Base-by-base conservation (phyloP, 176 grass and related monocot species). In the Alloteropsis semialata region DNA sequence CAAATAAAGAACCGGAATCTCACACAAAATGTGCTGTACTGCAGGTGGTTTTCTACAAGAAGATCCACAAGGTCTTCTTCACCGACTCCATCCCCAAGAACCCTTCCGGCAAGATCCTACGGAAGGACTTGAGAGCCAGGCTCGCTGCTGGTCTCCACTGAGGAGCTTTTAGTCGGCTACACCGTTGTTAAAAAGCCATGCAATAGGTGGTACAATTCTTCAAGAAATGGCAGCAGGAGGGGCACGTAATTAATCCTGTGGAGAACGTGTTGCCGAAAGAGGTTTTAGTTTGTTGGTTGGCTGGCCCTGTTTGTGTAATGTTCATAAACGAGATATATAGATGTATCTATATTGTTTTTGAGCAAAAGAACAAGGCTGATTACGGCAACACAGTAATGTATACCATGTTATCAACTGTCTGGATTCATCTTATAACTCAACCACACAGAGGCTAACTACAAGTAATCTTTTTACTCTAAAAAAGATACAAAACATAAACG, bases 31-130 rank as follows among this genome's bases (percentile, higher is more conserved):
- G n/a, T 82, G 28, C 21, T 32, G 62, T 87, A 90, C 30, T 32
- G 68, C 92, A 98, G 96, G 96, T 98, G 55, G 87, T 98, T 61
- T 98, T 93, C 86, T 95, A 95, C 84, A 98, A 98, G 87, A 93
- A 89, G 72, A 93, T 98, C 33, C 77, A 85, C 77, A 93, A 91
- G 79, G 92, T 95, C 3, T 95, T 95, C 90, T 98, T 98, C 87
- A 90, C 84, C 0, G 91, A 98, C 9, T 66, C 89, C 56, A 95
- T 98, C 41, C 96, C 96, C 8, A 98, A 95, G 89, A 92, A 92
- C 55, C 87, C 96, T 51, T 92, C 96, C 3, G 96, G 96, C 64
- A 98, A 98, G 71, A 98, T 98, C 84, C 76, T 98, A 46, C 91
- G 96, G 89, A 98, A 98, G 85, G 96, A 98, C 83, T 80, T 98